Evolutionary conservation across 805 yeast species (phyloP).

Genomic region (Candida argentea): DNA sequence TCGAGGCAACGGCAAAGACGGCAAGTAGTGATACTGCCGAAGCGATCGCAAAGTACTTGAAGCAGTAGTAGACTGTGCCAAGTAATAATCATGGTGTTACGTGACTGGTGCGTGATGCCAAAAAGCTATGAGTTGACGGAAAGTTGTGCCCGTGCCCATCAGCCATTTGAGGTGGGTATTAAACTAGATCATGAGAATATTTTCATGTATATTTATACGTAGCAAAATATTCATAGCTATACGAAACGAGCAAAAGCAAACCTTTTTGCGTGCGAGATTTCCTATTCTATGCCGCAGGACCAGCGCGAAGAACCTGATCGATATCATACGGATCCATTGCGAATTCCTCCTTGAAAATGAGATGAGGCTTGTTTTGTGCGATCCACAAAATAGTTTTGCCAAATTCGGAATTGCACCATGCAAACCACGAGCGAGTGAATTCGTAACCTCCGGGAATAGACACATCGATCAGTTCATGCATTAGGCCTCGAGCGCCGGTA

Average conservation of each 20-base stretch:
- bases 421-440: conserved; percentile 85
- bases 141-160: no score
- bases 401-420: conserved; percentile 90
- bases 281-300: not conserved
- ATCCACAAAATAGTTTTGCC: conserved; percentile 77
- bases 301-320: conserved; percentile 10
- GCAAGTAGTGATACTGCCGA: conserved; percentile 63
- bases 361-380: conserved; percentile 62
- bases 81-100: no score
- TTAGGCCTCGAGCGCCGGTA: conserved; percentile 68
- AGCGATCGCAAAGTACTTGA: conserved; percentile 59
- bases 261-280: not conserved
- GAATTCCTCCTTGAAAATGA: conserved; percentile 45
- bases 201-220: not conserved
- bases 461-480: conserved; percentile 77
- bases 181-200: no score
- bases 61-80: conserved; percentile 12
- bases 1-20: conserved; percentile 50
- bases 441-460: conserved; percentile 33
- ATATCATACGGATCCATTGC: conserved; percentile 17
- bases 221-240: not conserved
- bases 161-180: no score
- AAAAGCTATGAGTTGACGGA: no score
- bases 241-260: no score
- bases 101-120: no score